Evolutionary conservation across 306 rosid species (phyloP), one percentile per base, ranked within the genome.

Genomic region (Pterocarpus santalinus): DNA sequence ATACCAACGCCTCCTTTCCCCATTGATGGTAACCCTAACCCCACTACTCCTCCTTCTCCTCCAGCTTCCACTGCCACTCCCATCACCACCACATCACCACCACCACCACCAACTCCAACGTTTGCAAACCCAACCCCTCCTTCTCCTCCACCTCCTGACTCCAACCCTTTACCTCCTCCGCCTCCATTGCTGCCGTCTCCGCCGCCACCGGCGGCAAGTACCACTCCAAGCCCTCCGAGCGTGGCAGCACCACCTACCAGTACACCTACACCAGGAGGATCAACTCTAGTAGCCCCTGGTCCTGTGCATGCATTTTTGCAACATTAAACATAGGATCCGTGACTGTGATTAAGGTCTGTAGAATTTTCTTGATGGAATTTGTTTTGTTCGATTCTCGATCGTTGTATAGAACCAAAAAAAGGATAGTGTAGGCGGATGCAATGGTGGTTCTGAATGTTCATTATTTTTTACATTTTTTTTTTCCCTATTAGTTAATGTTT

Each of bases 221-320:
- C 80, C 5, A 4, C 83, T 16, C 72, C 86, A 6, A 69, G 28
- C 35, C 65, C 88, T 30, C 80, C 88, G 2, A 80, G 49, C 30
- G 86, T 73, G 38, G 92, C 92, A 8, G 76, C 82, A 46, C 86
- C 99, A 2, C 92, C 95, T 4, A 16, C 30, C 43, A 78, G 73
- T 56, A 89, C 90, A 0, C 90, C 97, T 65, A 86, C 89, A 0
- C 93, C 96, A 5, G 84, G 90, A 16, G 61, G 61, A 62, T 79
- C 89, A 62, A 84, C 41, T 70, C 67, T 61, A 44, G 67, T 68
- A 62, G 80, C 83, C 4, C 92, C 89, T 15, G 90, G 94, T 69
- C 97, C 98, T 7, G 84, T 72, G 65, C 88, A 84, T 72, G 73
- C 81, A 84, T 73, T 83, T 28, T 83, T 9, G 76, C 69, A 8